Evolutionary conservation across 2,329 filamentous ascomycete genomes (phyloP).

Genomic region (Venturia effusa): DNA sequence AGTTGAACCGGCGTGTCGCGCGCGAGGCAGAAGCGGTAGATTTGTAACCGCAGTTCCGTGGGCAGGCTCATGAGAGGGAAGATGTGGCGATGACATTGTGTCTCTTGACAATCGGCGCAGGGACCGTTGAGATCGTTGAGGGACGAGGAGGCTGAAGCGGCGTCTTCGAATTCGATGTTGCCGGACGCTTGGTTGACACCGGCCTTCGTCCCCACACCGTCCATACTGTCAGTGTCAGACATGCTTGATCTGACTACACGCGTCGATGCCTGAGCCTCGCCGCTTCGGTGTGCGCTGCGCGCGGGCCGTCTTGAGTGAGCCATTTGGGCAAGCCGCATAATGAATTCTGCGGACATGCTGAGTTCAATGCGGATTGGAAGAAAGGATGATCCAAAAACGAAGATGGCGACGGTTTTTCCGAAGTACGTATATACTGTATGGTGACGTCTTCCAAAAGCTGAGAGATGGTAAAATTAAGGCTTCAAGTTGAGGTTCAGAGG

Average conservation of each 20-base stretch:
- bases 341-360: background rate
- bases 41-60: constrained; percentile 34
- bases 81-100: background rate
- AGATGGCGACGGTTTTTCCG: background rate
- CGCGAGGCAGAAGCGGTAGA: constrained; percentile 30
- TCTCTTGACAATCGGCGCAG: background rate
- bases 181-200: background rate
- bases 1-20: constrained; percentile 22
- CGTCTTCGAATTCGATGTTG: background rate
- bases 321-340: background rate
- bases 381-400: background rate
- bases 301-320: background rate
- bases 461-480: background rate
- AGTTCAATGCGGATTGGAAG: background rate
- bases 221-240: background rate
- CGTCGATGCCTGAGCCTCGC: background rate
- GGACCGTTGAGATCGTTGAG: background rate
- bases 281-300: background rate
- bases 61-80: constrained; percentile 34
- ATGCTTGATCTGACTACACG: background rate
- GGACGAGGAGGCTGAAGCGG: background rate
- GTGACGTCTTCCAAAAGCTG: background rate
- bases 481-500: background rate
- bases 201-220: background rate
- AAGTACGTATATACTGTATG: background rate